Evolutionary conservation across 2,329 filamentous ascomycete species (phyloP).

Genomic region (Cladosporium oxysporum): DNA sequence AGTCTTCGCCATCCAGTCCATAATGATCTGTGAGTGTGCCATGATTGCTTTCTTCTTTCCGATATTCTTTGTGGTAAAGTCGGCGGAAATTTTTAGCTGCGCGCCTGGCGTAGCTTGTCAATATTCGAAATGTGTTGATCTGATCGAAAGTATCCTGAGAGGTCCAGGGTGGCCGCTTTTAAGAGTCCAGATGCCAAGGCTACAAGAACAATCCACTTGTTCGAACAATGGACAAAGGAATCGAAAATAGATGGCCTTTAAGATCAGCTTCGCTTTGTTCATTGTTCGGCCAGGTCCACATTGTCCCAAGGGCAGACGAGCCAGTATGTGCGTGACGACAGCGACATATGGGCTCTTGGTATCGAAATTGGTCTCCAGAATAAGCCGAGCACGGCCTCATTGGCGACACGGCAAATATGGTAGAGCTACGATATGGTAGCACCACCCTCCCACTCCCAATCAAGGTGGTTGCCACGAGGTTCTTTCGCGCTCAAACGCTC

Average conservation of each 20-base stretch:
- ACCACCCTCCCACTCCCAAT: conserved; percentile 19
- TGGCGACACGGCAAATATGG: background rate
- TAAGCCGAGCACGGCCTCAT: background rate
- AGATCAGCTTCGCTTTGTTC: background rate
- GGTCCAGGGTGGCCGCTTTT: background rate
- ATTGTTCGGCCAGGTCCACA: background rate
- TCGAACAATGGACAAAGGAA: background rate
- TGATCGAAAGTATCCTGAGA: background rate
- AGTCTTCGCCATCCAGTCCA: background rate
- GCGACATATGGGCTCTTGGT: background rate
- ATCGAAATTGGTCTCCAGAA: background rate
- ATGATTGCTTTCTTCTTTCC: background rate
- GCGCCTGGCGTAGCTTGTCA: background rate
- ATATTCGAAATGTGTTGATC: background rate
- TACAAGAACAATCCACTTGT: conserved; percentile 1
- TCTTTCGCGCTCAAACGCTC: background rate
- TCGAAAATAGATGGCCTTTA: background rate
- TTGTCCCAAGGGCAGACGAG: background rate
- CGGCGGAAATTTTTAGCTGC: background rate
- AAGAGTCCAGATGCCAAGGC: background rate
- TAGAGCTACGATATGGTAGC: background rate
- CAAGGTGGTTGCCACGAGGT: background rate
- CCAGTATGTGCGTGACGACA: background rate
- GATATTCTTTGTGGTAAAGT: background rate
- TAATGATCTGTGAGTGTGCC: background rate